phyloP scores from a whole-genome alignment of 225 moss, liverwort and hornwort species.

The Anthoceros angustus region DNA sequence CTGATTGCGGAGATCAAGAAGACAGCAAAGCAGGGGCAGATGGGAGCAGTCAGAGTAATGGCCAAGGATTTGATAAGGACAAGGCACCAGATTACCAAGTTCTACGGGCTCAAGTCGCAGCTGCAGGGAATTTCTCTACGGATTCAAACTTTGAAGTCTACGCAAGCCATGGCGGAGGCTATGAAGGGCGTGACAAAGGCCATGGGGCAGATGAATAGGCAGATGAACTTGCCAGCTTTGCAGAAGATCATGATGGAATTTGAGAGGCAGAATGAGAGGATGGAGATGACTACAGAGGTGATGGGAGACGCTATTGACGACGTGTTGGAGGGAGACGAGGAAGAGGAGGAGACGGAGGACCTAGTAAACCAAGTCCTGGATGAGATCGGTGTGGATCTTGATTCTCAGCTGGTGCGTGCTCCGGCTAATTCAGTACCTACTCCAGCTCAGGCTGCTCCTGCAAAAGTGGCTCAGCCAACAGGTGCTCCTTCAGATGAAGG shows the following conservation, averaged over 20 bases:
- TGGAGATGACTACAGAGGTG: slow-evolving; percentile 97
- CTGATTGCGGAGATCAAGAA: slow-evolving; percentile 88
- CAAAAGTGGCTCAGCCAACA: slow-evolving; percentile 57
- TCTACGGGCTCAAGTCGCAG: slow-evolving; percentile 92
- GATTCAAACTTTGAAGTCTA: slow-evolving; percentile 95
- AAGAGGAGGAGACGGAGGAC: slow-evolving; percentile 96
- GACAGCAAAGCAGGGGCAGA: slow-evolving; percentile 98
- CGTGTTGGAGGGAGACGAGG: slow-evolving; percentile 95
- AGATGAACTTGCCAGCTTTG: slow-evolving; percentile 87
- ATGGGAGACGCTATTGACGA: slow-evolving; percentile 99
- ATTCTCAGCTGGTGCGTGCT: slow-evolving; percentile 87
- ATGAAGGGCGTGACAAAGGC: slow-evolving; percentile 99
- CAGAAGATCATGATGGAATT: slow-evolving; percentile 98
- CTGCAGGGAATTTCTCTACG: slow-evolving; percentile 93
- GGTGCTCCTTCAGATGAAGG: slow-evolving; percentile 57
- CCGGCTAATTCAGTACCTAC: slow-evolving; percentile 61
- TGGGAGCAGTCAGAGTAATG: slow-evolving; percentile 95
- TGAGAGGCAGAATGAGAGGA: slow-evolving; percentile 90
- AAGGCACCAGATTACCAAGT: slow-evolving; percentile 88
- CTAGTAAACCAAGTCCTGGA: slow-evolving; percentile 97
- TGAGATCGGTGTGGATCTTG: slow-evolving; percentile 87
- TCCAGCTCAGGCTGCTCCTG: slow-evolving; percentile 58
- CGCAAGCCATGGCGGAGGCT: slow-evolving; percentile 94
- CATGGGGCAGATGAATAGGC: slow-evolving; percentile 98
- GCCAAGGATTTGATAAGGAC: slow-evolving; percentile 95